Conservation (phyloP, 2,329 filamentous ascomycete species). For the Thielaviopsis musarum region DNA sequence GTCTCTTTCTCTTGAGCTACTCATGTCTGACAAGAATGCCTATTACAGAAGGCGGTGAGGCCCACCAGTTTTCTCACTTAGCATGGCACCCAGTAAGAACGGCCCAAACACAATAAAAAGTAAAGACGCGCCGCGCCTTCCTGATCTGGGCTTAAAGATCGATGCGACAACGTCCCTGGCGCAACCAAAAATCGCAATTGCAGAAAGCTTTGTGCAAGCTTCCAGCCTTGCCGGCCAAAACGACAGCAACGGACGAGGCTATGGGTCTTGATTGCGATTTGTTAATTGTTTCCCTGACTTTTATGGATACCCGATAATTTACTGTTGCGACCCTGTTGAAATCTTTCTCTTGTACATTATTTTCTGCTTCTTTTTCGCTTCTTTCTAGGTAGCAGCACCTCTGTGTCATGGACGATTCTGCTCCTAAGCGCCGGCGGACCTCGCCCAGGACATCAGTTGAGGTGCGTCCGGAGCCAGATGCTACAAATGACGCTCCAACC, state of each 20-base stretch:
- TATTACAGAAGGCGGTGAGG: slow-evolving; percentile 14
- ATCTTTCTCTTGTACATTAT: not conserved
- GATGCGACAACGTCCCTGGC: not conserved
- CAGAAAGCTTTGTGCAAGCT: not conserved
- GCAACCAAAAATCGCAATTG: not conserved
- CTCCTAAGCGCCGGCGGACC: slow-evolving; percentile 47
- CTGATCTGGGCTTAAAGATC: not conserved
- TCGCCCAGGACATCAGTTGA: slow-evolving; percentile 34
- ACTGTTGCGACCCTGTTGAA: not conserved
- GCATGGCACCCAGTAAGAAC: slow-evolving; percentile 1
- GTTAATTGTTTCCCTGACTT: not conserved
- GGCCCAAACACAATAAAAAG: not conserved
- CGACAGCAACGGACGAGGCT: not conserved
- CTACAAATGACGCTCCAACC: not conserved
- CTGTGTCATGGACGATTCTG: slow-evolving; percentile 32
- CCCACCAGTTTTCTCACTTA: slow-evolving; percentile 13
- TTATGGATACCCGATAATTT: not conserved
- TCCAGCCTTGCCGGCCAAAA: not conserved
- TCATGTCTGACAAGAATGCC: not conserved
- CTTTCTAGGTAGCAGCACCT: not conserved
- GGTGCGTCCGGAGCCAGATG: slow-evolving; percentile 13
- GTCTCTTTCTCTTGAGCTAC: not conserved
- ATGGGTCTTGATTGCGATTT: not conserved
- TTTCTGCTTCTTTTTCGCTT: not conserved
- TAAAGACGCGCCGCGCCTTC: slow-evolving; percentile 10